Percentiles rank a stretch among this genome's conserved stretches.
Evolutionary conservation across 306 rosid genomes (phyloP).

Genomic region (Medicago truncatula): DNA sequence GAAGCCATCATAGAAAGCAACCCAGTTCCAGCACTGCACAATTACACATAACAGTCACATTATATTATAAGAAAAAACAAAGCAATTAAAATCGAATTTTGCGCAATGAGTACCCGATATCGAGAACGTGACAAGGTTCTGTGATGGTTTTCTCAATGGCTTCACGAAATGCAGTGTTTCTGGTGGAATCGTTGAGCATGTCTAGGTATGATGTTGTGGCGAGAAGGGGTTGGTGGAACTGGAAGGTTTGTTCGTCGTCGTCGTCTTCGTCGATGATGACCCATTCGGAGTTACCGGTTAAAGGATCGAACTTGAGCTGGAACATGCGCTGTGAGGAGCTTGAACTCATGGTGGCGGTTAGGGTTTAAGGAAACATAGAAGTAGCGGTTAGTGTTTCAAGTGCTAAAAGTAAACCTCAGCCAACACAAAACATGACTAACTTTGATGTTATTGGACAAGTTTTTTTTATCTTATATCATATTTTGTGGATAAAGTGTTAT

Average conservation of each 20-base stretch:
- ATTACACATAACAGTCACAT: not conserved
- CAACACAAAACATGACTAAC: too few relatives aligned
- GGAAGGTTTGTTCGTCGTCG: slow-evolving; percentile 47
- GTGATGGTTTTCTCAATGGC: slow-evolving; percentile 81
- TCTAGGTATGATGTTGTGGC: slow-evolving; percentile 86
- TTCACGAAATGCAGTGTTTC: slow-evolving; percentile 73
- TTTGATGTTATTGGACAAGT: too few relatives aligned
- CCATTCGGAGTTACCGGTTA: slow-evolving; percentile 95
- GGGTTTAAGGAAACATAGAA: slow-evolving; percentile 2
- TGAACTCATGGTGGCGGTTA: slow-evolving; percentile 62
- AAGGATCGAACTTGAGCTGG: slow-evolving; percentile 80
- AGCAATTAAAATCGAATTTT: not conserved
- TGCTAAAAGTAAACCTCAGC: too few relatives aligned
- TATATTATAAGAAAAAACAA: not conserved
- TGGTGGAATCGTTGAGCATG: slow-evolving; percentile 83
- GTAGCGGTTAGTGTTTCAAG: too few relatives aligned
- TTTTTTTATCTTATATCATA: too few relatives aligned
- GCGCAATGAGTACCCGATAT: slow-evolving; percentile 68
- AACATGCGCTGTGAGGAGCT: slow-evolving; percentile 60
- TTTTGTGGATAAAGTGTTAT: too few relatives aligned
- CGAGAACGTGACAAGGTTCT: slow-evolving; percentile 78
- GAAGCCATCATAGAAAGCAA: slow-evolving; percentile 96
- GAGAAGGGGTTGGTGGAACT: slow-evolving; percentile 59
- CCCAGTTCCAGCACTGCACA: slow-evolving; percentile 90
- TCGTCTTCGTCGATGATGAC: slow-evolving; percentile 72